phyloP scores from a whole-genome alignment of 441 rosid species.

The Euphorbia neoarborescens region DNA sequence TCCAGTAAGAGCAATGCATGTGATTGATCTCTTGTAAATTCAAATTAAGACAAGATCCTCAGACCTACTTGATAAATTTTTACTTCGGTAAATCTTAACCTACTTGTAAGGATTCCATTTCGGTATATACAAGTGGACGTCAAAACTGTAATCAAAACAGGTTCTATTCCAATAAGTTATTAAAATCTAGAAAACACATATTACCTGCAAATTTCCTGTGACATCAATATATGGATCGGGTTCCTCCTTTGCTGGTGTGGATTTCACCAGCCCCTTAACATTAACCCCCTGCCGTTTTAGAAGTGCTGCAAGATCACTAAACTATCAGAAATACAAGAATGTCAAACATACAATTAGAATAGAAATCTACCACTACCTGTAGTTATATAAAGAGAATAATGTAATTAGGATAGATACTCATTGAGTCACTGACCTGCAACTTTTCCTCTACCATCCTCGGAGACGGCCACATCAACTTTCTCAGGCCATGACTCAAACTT shows the following conservation, averaged over 20 bases:
- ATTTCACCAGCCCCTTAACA: conserved; percentile 76
- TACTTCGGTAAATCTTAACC: not conserved
- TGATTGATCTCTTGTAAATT: not conserved
- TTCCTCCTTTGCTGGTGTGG: conserved; percentile 72
- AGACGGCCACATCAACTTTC: conserved; percentile 43
- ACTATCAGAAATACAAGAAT: conserved; percentile 18
- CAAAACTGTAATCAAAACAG: not conserved
- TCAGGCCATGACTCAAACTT: conserved; percentile 87
- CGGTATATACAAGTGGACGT: not conserved
- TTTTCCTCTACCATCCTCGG: conserved; percentile 93
- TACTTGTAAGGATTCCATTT: not conserved
- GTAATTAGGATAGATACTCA: conserved; percentile 1
- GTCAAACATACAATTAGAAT: not conserved
- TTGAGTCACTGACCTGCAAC: conserved; percentile 65
- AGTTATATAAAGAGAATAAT: not conserved
- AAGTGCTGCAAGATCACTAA: conserved; percentile 48
- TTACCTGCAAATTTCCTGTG: conserved; percentile 86
- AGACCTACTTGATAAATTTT: not conserved
- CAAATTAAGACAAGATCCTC: not conserved
- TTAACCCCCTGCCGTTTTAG: conserved; percentile 84
- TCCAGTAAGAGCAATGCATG: not conserved
- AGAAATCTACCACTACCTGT: not conserved
- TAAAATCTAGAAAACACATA: not conserved
- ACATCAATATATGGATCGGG: conserved; percentile 77
- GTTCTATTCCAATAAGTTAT: conserved; percentile 7